Percentiles rank a stretch among this genome's conserved stretches.
Evolutionary conservation across 768 basidiomycete species (phyloP).

Genomic region (Tylopilus cervinicoccineus): DNA sequence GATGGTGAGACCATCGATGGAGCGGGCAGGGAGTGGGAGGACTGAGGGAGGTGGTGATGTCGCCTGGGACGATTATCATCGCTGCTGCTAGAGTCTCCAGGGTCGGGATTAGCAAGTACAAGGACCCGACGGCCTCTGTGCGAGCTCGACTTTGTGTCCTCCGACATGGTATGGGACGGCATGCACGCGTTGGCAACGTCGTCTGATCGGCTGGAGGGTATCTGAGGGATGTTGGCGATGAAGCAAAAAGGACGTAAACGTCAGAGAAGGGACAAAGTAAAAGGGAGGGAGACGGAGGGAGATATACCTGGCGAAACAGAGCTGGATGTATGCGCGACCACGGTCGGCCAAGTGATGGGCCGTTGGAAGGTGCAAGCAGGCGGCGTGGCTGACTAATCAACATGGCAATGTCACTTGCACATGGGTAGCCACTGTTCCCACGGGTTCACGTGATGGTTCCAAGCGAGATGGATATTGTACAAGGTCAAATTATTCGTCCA

Average conservation of each 20-base stretch:
- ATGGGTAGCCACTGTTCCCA: background rate
- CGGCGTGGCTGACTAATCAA: slow-evolving; percentile 30
- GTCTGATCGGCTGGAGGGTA: slow-evolving; percentile 19
- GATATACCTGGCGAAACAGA: slow-evolving; percentile 17
- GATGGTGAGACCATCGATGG: slow-evolving; percentile 23
- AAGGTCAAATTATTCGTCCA: slow-evolving; percentile 20
- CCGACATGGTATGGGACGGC: slow-evolving; percentile 49
- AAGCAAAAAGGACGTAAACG: background rate
- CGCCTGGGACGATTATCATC: slow-evolving; percentile 32
- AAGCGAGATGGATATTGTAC: background rate
- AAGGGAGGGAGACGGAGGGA: background rate
- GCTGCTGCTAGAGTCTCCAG: slow-evolving; percentile 41
- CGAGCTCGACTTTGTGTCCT: slow-evolving; percentile 45
- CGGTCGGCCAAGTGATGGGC: slow-evolving; percentile 25
- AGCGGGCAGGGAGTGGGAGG: slow-evolving; percentile 26
- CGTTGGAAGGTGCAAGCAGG: slow-evolving; percentile 23
- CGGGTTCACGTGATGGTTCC: slow-evolving; percentile 8
- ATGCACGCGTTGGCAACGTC: slow-evolving; percentile 29
- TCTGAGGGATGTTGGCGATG: background rate
- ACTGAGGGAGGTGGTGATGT: slow-evolving; percentile 15
- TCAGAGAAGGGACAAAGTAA: background rate
- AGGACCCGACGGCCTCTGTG: slow-evolving; percentile 40
- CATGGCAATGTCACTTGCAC: slow-evolving; percentile 17
- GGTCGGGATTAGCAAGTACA: slow-evolving; percentile 59
- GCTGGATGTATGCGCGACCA: slow-evolving; percentile 27